Evolutionary conservation across 805 yeast species (phyloP), one percentile per base, ranked within the genome.

Genomic region (Myxozyma vanderwaltii): DNA sequence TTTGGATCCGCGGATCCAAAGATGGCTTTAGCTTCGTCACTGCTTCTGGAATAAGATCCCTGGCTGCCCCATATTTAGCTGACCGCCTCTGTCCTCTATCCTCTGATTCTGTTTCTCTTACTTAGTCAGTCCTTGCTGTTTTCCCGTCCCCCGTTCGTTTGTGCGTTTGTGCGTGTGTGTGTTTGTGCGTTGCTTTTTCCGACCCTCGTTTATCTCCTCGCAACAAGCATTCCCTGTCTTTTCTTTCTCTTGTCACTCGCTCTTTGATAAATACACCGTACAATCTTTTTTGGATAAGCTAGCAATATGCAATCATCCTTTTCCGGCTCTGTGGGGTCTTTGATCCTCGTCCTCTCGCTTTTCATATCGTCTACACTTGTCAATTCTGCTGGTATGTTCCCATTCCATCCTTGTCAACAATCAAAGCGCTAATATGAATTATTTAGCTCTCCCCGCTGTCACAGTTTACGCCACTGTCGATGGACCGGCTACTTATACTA

Each of bases 391-490:
- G 51, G 50, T 43, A 50, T 27, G 59, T 43, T n/a, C n/a, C 5
- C 8, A 15, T 12, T 5, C 4, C 21, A 13, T 17, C 3, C 1
- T 26, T 17, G 1, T 27, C 13, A 3, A n/a, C 17, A 1, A 23
- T 12, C 4, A 3, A n/a, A 23, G 19, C n/a, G 26, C 38, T 45
- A 29, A 45, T 38, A 27, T 3, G 21, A 3, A 21, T 7, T 13
- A 27, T 24, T 23, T 35, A 61, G 64, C 64, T 33, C 48, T 56
- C 17, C 64, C 64, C 13, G 55, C 49, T 12, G 31, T 51, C n/a
- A 54, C 51, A 4, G 51, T 61, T 8, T 61, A 48, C 39, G 44
- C 58, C 23, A 61, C 64, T 4, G 54, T 57, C 47, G 46, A 43
- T 5, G 64, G 47, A 8, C 56, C 57, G 1, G 49, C 58, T 1